Conservation (phyloP, 2,329 filamentous ascomycete species). For the Calonectria henricotiae region DNA sequence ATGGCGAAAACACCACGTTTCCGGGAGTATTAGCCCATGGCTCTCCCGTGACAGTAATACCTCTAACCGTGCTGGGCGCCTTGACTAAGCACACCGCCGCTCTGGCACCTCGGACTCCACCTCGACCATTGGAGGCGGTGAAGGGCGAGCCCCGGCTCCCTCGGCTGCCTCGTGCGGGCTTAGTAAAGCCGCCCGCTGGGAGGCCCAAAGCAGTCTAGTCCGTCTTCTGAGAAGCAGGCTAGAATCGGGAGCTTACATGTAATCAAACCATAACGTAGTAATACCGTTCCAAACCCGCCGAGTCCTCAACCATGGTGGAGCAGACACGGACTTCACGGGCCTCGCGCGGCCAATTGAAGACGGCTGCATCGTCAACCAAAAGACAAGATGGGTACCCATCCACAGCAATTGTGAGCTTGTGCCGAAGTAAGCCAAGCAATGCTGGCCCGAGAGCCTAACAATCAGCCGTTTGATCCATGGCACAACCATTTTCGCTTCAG, state of each 20-base stretch:
- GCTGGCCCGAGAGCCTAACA: not conserved
- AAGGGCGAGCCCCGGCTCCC: not conserved
- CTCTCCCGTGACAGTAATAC: too few species aligned
- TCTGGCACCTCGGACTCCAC: not conserved
- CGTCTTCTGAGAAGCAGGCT: not conserved
- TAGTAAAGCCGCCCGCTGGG: not conserved
- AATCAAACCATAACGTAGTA: not conserved
- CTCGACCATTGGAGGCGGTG: not conserved
- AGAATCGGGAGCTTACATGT: slow-evolving; percentile 5
- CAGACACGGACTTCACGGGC: too few species aligned
- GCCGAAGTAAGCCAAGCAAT: not conserved
- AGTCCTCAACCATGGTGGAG: too few species aligned
- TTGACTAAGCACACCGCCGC: not conserved
- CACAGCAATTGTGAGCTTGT: too few species aligned
- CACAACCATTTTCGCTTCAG: not conserved
- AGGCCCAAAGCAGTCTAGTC: not conserved
- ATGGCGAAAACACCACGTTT: too few species aligned
- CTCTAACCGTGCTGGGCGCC: not conserved
- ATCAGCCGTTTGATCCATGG: not conserved
- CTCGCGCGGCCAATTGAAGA: too few species aligned
- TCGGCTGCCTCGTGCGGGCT: not conserved
- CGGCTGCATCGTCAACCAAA: too few species aligned
- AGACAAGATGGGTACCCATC: too few species aligned
- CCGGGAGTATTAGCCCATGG: too few species aligned
- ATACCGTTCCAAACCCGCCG: too few species aligned